A percentile compares a stretch with the other conserved stretches of the same genome.
Evolutionary conservation across 345 rosid species (phyloP).

Genomic region (Linum trigynum): DNA sequence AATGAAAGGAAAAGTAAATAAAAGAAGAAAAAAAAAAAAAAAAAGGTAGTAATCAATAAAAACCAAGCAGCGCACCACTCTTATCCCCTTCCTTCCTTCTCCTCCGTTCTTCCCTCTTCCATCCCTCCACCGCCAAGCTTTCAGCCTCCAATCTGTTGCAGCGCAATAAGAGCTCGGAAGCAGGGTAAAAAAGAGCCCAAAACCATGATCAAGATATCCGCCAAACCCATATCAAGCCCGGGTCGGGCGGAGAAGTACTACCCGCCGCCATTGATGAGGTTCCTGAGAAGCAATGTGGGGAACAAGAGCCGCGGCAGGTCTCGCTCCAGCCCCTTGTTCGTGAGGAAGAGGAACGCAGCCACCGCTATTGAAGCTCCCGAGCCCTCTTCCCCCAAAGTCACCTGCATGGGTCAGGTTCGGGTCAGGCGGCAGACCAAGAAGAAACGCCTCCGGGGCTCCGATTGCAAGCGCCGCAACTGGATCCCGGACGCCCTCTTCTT

Average conservation of each 20-base stretch:
- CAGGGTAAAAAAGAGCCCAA: not conserved
- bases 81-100: not conserved
- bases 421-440: constrained; percentile 44
- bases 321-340: constrained; percentile 78
- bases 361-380: constrained; percentile 57
- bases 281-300: constrained; percentile 53
- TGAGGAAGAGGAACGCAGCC: constrained; percentile 39
- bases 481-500: constrained; percentile 26
- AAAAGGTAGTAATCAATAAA: too few relatives aligned
- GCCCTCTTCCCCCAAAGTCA: constrained; percentile 85
- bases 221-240: constrained; percentile 75
- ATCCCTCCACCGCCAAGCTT: constrained; percentile 1
- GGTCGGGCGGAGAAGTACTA: constrained; percentile 69
- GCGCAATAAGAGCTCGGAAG: not conserved
- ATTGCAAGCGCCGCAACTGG: constrained; percentile 36
- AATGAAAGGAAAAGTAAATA: constrained; percentile 12
- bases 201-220: constrained; percentile 44
- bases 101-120: not conserved
- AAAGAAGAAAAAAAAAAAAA: not conserved
- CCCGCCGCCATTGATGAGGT: constrained; percentile 83
- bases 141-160: not conserved
- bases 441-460: constrained; percentile 11
- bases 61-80: constrained; percentile 11
- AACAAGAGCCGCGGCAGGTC: constrained; percentile 71
- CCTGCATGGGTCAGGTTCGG: constrained; percentile 97